These are phyloP conservation scores for Akanthomyces dipterigenus DNA, from an alignment of 2,329 filamentous ascomycete genomes.

Conservation along the genomic window DNA sequence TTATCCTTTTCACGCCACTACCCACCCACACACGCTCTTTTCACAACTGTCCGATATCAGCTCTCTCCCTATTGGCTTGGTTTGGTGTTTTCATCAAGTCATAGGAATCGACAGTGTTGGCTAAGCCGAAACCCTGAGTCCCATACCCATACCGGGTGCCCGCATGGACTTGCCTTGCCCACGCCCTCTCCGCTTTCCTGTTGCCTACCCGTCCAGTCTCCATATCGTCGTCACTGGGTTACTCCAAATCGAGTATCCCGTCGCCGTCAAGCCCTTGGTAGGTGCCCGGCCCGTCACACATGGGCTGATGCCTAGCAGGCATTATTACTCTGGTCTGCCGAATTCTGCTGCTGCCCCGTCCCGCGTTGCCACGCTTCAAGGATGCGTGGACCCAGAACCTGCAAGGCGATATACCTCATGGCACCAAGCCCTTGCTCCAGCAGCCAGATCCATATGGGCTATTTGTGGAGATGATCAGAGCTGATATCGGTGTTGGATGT, in stretches of 20 bases:
- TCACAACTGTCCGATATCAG: background rate
- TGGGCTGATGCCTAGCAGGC: background rate
- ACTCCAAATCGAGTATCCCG: conserved; percentile 9
- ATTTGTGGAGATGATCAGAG: conserved; percentile 1
- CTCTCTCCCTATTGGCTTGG: conserved; percentile 3
- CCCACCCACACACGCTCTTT: background rate
- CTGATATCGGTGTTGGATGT: background rate
- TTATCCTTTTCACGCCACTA: conserved; percentile 1
- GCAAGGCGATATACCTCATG: background rate
- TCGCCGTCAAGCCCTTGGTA: background rate
- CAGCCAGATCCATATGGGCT: background rate
- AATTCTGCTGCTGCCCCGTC: background rate
- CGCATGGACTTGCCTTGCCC: background rate
- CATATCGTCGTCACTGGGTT: background rate
- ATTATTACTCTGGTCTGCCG: background rate
- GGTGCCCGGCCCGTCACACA: background rate
- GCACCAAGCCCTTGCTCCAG: background rate
- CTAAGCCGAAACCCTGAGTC: background rate
- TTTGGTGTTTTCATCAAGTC: background rate
- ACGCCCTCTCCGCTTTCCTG: background rate
- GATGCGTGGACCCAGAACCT: background rate
- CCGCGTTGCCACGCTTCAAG: background rate
- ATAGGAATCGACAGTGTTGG: background rate
- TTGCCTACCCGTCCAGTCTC: background rate
- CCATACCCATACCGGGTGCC: background rate